Percentiles rank a stretch among this genome's conserved stretches.
These are phyloP conservation scores for Diaporthe vexans DNA, from an alignment of 2,329 filamentous ascomycete genomes.

Conservation along the genomic window DNA sequence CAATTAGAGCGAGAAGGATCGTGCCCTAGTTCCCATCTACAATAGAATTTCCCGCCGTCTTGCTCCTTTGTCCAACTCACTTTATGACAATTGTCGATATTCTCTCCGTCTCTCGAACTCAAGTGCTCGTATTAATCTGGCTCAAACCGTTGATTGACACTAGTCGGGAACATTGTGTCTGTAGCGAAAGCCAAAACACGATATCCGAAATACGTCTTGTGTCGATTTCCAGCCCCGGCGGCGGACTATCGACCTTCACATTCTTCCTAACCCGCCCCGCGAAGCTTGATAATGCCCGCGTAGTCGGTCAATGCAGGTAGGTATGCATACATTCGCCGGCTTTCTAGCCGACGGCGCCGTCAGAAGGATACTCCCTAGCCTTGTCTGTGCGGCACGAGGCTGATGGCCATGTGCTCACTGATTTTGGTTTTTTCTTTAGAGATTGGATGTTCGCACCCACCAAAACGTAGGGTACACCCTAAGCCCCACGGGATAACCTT, in stretches of 20 bases:
- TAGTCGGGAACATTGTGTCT: neutral
- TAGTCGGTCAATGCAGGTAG: conserved; percentile 1
- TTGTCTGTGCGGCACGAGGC: too few species aligned
- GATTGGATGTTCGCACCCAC: too few species aligned
- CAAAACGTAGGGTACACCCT: too few species aligned
- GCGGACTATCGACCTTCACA: neutral
- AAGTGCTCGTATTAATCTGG: neutral
- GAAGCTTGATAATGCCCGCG: neutral
- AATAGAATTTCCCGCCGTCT: too few species aligned
- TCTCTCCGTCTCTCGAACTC: neutral
- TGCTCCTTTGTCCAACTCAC: neutral
- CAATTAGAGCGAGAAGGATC: neutral
- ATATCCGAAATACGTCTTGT: neutral
- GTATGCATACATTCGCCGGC: neutral
- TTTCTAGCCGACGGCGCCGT: too few species aligned
- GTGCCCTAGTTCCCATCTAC: neutral
- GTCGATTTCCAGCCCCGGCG: neutral
- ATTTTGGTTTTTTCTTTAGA: too few species aligned
- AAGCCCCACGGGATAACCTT: too few species aligned
- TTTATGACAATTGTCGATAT: neutral
- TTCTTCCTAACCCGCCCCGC: conserved; percentile 13
- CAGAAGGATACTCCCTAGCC: too few species aligned
- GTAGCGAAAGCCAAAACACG: neutral
- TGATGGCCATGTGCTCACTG: too few species aligned
- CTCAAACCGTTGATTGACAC: neutral